Evolutionary conservation across 805 yeast genomes (phyloP), one percentile per base, ranked within the genome.

Genomic region (Myxozyma melibiosi): DNA sequence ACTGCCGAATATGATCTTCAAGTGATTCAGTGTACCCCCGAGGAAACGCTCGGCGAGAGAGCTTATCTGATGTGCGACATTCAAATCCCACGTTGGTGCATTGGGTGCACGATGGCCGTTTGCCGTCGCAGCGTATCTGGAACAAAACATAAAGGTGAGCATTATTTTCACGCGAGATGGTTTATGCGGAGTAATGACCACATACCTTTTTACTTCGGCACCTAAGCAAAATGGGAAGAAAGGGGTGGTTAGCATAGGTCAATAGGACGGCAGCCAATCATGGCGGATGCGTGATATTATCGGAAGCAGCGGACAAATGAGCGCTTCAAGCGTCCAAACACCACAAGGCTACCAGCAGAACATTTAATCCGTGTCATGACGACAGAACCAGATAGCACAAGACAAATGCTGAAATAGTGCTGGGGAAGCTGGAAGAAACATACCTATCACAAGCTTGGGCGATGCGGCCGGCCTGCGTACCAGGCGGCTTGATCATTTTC

Each of bases 381-480:
- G n/a, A n/a, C n/a, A n/a, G n/a, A n/a, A n/a, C n/a, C n/a, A n/a
- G n/a, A n/a, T n/a, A n/a, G n/a, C 28, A 9, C 5, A 24, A 2
- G 2, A 25, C 24, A 25, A 18, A 37, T 8, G 22, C 27, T 14
- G 31, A 9, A 24, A n/a, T n/a, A n/a, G n/a, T n/a, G n/a, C n/a
- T n/a, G n/a, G n/a, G 7, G 18, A 2, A 35, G 20, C 14, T 9
- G 14, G 22, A 30, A 30, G 6, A 13, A 6, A 52, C 61, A 68
- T 96, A 90, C 49, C 97, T 74, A 69, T 90, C 96, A 71, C 97
- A 90, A 0, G 96, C 96, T 68, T 90, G 96, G 0, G 96, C 91
- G 2, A 88, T 87, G 55, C 96, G 73, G 56, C 83, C 85, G 0
- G 80, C 76, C 27, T 80, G 76, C 13, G 83, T 74, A 1, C 92